Conservation (phyloP, 2,329 filamentous ascomycete species). For the Aspergillus sp. region DNA sequence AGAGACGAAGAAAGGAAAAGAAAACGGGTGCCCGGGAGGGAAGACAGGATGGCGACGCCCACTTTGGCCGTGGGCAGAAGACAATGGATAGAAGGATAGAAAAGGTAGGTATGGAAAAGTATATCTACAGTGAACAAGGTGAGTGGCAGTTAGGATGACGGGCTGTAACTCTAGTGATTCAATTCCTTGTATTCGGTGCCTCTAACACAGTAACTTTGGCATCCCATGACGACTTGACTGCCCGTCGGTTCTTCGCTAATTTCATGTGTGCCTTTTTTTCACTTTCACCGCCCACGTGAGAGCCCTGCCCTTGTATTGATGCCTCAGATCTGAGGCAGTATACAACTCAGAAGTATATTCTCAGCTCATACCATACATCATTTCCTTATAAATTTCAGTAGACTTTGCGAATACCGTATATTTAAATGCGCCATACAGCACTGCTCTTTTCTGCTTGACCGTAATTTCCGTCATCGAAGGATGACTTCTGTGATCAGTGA, state of each 20-base stretch:
- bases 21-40: conserved; percentile 22
- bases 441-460: no score
- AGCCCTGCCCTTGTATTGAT: neutral
- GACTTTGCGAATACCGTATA: no score
- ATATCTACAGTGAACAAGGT: neutral
- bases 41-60: conserved; percentile 20
- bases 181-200: no score
- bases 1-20: conserved; percentile 59
- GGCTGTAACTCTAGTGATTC: no score
- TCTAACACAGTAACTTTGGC: neutral
- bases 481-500: no score
- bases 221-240: neutral
- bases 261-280: neutral
- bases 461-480: no score
- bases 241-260: neutral
- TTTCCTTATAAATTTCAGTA: no score
- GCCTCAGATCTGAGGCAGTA: no score
- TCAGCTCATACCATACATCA: no score
- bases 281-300: neutral
- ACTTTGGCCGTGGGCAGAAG: conserved; percentile 11
- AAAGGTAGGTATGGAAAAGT: neutral
- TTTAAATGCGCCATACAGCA: no score
- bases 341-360: no score
- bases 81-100: neutral
- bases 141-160: neutral